Evolutionary conservation across 352 stramenopile species (phyloP).

Genomic region (Phytophthora agathidicida): DNA sequence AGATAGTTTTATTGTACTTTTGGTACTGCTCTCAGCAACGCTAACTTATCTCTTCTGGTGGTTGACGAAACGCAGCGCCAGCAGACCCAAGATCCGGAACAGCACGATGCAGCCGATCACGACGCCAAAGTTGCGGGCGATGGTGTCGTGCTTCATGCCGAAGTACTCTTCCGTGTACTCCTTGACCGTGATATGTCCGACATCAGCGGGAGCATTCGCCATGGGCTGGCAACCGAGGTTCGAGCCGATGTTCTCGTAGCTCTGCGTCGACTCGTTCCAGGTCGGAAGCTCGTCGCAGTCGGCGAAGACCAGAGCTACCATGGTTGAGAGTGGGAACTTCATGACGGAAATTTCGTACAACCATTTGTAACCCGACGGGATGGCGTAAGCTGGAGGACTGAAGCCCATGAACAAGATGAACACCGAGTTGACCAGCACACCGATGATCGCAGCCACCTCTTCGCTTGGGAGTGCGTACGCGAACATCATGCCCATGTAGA

Average conservation of each 20-base stretch:
- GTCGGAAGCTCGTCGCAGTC: constrained; percentile 31
- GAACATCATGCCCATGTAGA: constrained; percentile 38
- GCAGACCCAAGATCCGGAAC: constrained; percentile 37
- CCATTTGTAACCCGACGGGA: constrained; percentile 37
- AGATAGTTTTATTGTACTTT: too few relatives aligned
- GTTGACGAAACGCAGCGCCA: constrained; percentile 27
- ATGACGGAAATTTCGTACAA: constrained; percentile 27
- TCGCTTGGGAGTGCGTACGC: constrained; percentile 27
- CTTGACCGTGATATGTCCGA: constrained; percentile 10
- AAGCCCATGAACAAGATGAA: constrained; percentile 65
- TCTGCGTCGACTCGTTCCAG: constrained; percentile 2
- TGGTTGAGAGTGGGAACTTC: constrained; percentile 17
- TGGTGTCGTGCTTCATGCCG: constrained; percentile 20
- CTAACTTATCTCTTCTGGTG: constrained; percentile 50
- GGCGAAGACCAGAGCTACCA: constrained; percentile 30
- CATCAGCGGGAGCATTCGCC: neutral
- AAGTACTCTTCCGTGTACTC: constrained; percentile 33
- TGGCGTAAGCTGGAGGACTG: constrained; percentile 36
- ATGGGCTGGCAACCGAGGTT: constrained; percentile 5
- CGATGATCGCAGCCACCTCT: constrained; percentile 41
- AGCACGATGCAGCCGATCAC: constrained; percentile 35
- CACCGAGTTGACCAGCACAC: constrained; percentile 35
- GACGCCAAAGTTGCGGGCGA: constrained; percentile 33
- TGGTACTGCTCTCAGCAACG: too few relatives aligned
- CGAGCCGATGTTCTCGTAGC: constrained; percentile 1